Conservation (phyloP, 148 eudicot species). For the Linanthus parryae region DNA sequence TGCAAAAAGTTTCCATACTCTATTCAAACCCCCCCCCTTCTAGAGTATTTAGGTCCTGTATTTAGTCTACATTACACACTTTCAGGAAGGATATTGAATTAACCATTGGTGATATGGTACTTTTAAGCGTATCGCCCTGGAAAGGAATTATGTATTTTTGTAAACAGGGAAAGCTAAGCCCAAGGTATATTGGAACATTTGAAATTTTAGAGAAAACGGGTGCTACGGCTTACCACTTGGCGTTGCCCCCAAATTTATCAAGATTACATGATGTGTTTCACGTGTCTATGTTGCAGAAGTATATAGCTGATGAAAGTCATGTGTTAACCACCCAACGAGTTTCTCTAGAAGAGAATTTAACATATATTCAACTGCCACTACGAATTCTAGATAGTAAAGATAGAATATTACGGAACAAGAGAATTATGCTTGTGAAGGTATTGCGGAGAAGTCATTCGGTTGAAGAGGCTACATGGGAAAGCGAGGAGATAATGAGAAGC, state of each 20-base stretch:
- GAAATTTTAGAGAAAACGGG: background rate
- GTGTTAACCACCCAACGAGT: background rate
- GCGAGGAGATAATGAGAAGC: background rate
- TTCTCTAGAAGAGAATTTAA: background rate
- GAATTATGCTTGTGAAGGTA: background rate
- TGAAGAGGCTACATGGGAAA: background rate
- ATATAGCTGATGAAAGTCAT: background rate
- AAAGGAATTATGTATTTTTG: background rate
- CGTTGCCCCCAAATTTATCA: background rate
- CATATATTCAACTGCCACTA: background rate
- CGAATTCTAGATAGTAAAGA: background rate
- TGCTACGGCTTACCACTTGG: background rate
- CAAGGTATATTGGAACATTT: background rate
- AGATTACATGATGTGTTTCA: background rate
- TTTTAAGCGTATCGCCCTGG: background rate
- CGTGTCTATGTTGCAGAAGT: background rate
- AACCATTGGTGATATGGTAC: background rate
- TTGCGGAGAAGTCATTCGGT: background rate
- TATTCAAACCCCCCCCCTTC: too few species aligned
- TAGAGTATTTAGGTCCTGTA: too few species aligned
- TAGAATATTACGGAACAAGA: background rate
- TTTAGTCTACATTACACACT: too few species aligned
- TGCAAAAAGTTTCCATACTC: too few species aligned
- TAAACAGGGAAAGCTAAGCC: background rate
- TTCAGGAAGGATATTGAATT: background rate